Evolutionary conservation across 2,329 filamentous ascomycete genomes (phyloP), one percentile per base, ranked within the genome.

Genomic region (Fusarium tanahbumbuense): DNA sequence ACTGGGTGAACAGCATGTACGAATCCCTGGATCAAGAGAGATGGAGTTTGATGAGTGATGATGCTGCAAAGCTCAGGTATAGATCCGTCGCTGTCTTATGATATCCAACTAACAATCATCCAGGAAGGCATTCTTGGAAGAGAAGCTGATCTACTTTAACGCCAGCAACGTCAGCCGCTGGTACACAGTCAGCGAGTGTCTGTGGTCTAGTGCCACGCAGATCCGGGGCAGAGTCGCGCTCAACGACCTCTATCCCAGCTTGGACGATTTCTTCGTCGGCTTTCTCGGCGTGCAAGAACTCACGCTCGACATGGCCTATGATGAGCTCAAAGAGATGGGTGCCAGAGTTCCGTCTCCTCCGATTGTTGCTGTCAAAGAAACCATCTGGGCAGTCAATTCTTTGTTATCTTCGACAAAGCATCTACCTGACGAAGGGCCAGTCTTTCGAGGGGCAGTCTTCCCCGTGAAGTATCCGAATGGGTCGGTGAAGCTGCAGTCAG

Each of bases 121-220:
- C 4, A 73, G 70, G 27, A 54, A 67, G 28, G 28, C 40, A 0
- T 73, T 73, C 7, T 13, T 28, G 0, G n/a, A 64, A 5, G 70
- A 73, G 11, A 12, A 49, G 8, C 7, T 73, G 22, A 59, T 73
- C 13, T 71, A 64, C 45, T 60, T 59, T 25, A 60, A 56, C 5
- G n/a, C n/a, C 1, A 50, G 56, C 1, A 54, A 60, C 7, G 37
- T 30, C 9, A 66, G 63, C 28, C 60, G 42, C 12, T 81, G 80
- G 80, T 66, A 77, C 44, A 76, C 66, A 3, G 40, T 67, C 1
- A 64, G 67, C 0, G 58, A 80, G 18, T 81, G 80, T 55, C 60
- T 81, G 1, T 81, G 79, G 80, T 79, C 78, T 1, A 77, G 74
- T 27, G 70, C 75, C 2, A 74, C 77, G 4, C 63, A 64, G 5